These are phyloP conservation scores for Whalleya microplaca DNA, from an alignment of 2,329 filamentous ascomycete species.

Conservation along the genomic window DNA sequence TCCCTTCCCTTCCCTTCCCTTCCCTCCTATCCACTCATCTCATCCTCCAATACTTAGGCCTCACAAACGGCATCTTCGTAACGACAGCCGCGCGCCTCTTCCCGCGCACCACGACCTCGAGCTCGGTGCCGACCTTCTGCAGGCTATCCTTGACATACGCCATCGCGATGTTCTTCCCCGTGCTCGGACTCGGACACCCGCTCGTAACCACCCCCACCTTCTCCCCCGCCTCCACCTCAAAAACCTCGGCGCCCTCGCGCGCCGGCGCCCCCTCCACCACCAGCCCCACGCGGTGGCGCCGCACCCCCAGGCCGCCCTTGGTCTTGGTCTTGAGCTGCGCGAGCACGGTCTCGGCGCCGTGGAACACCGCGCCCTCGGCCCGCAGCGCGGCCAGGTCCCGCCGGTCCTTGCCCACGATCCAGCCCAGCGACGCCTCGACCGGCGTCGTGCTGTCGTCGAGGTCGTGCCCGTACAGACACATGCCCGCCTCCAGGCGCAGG, in stretches of 20 bases:
- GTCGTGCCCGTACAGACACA: conserved; percentile 99
- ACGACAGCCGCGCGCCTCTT: conserved; percentile 75
- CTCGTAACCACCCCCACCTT: conserved; percentile 83
- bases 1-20: neutral
- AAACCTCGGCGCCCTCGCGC: conserved; percentile 82
- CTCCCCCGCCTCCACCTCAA: conserved; percentile 59
- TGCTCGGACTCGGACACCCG: conserved; percentile 83
- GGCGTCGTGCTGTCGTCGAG: conserved; percentile 75
- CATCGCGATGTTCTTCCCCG: conserved; percentile 95
- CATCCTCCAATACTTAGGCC: conserved; percentile 69
- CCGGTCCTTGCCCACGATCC: conserved; percentile 84
- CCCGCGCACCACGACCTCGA: conserved; percentile 77
- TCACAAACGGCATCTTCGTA: conserved; percentile 87
- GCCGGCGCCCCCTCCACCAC: conserved; percentile 85
- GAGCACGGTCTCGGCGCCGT: conserved; percentile 79
- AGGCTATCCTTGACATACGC: conserved; percentile 81
- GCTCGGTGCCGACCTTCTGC: conserved; percentile 83
- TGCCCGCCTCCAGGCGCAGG: conserved; percentile 90
- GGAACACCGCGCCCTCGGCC: conserved; percentile 72
- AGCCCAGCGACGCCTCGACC: conserved; percentile 62
- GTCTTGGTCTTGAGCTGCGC: conserved; percentile 74
- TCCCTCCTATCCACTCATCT: neutral
- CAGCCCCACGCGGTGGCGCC: conserved; percentile 77
- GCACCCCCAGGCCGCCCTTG: conserved; percentile 72
- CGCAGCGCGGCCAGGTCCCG: conserved; percentile 44